Conservation (phyloP, 345 rosid genomes). For the Moricandia moricandioides region DNA sequence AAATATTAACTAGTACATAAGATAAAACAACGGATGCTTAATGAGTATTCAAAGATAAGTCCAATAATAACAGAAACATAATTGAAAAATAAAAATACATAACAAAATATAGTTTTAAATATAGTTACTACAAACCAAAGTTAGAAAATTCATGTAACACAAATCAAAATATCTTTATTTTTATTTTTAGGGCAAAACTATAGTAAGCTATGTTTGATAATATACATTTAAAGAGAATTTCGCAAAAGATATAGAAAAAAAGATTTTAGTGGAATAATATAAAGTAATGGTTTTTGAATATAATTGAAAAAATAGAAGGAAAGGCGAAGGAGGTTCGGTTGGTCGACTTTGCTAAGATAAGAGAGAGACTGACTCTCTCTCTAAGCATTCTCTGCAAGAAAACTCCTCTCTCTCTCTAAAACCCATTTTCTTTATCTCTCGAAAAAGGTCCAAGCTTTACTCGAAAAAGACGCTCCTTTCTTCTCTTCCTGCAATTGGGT, state of each 20-base stretch:
- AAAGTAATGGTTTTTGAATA: conserved; percentile 1
- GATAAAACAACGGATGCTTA: conserved; percentile 12
- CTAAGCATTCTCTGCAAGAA: conserved; percentile 26
- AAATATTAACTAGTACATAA: neutral
- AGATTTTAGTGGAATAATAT: neutral
- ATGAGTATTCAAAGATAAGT: conserved; percentile 23
- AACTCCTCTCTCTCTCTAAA: conserved; percentile 26
- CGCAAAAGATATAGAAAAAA: neutral
- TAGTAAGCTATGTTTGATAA: neutral
- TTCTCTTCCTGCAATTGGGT: neutral
- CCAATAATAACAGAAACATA: conserved; percentile 30
- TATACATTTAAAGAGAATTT: neutral
- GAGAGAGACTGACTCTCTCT: conserved; percentile 52
- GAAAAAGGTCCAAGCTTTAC: conserved; percentile 26
- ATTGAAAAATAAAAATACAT: neutral
- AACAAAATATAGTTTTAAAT: neutral
- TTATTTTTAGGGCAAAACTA: neutral
- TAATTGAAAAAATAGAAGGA: conserved; percentile 37
- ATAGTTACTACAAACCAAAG: neutral
- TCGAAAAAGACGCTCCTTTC: conserved; percentile 13
- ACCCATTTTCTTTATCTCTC: conserved; percentile 8
- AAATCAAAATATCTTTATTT: neutral
- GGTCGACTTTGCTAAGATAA: conserved; percentile 53
- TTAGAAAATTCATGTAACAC: neutral
- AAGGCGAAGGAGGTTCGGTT: conserved; percentile 50